These are phyloP conservation scores for Talaromyces funiculosus DNA, from an alignment of 2,329 filamentous ascomycete species.

Conservation along the genomic window DNA sequence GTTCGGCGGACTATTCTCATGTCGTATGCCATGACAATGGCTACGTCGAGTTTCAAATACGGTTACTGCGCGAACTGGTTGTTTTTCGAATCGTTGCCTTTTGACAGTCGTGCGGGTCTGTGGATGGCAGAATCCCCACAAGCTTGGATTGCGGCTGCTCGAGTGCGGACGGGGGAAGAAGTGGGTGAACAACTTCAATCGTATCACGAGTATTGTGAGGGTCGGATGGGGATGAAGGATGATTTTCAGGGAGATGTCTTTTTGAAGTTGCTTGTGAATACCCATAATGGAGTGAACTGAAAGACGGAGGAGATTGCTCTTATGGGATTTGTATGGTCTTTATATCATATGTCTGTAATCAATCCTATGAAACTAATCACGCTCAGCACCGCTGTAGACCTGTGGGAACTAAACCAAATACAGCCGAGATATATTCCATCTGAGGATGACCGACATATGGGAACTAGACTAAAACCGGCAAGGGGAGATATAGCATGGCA, in stretches of 20 bases:
- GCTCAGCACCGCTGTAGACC: background rate
- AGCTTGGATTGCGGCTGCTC: slow-evolving; percentile 9
- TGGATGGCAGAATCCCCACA: slow-evolving; percentile 9
- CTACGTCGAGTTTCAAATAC: background rate
- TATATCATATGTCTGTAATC: no score
- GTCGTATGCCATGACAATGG: slow-evolving; percentile 6
- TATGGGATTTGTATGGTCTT: no score
- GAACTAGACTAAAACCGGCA: background rate
- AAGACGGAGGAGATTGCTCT: background rate
- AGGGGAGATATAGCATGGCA: background rate
- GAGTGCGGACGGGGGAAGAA: slow-evolving; percentile 2
- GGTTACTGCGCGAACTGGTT: slow-evolving; percentile 9
- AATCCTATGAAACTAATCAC: background rate
- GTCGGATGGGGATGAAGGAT: background rate
- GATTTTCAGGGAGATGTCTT: slow-evolving; percentile 4
- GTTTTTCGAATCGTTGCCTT: slow-evolving; percentile 5
- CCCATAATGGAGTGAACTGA: slow-evolving; percentile 2
- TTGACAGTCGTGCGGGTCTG: slow-evolving; percentile 1
- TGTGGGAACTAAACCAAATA: background rate
- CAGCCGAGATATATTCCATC: no score
- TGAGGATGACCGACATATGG: no score
- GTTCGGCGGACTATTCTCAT: slow-evolving; percentile 8
- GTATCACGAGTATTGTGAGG: background rate
- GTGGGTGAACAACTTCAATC: slow-evolving; percentile 5
- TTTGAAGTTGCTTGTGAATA: background rate